Percentiles rank a stretch among this genome's conserved stretches.
Conservation (phyloP, 495 filamentous ascomycete genomes). For the Podospora conica region DNA sequence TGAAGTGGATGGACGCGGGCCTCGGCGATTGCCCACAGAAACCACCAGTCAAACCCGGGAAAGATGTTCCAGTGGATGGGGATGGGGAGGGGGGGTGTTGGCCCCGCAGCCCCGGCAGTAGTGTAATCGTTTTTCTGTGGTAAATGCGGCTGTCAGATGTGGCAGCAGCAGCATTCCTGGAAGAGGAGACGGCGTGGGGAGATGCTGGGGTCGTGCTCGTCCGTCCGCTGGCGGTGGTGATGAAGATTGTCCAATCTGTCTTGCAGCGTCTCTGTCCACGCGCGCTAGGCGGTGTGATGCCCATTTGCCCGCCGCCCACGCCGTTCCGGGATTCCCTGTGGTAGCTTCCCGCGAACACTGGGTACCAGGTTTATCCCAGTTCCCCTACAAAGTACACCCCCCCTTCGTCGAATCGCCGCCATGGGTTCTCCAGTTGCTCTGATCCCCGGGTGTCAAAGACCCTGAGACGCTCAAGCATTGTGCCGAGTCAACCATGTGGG, state of each 20-base stretch:
- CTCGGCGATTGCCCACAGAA: background rate
- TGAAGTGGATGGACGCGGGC: background rate
- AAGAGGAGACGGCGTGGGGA: background rate
- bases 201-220: background rate
- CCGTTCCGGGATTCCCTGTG: background rate
- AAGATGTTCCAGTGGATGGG: background rate
- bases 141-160: background rate
- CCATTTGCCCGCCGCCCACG: background rate
- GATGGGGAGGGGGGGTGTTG: background rate
- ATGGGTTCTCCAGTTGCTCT: background rate
- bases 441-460: background rate
- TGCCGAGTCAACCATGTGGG: background rate
- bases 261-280: background rate
- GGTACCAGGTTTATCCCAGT: background rate
- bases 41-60: background rate
- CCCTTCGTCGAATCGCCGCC: background rate
- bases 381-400: background rate
- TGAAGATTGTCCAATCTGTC: background rate
- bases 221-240: background rate
- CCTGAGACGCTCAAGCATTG: background rate
- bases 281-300: background rate
- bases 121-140: background rate
- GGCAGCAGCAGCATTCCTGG: background rate
- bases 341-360: background rate
- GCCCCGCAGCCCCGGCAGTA: background rate